phyloP scores from a whole-genome alignment of 805 yeast genomes.

The Candida alai region DNA sequence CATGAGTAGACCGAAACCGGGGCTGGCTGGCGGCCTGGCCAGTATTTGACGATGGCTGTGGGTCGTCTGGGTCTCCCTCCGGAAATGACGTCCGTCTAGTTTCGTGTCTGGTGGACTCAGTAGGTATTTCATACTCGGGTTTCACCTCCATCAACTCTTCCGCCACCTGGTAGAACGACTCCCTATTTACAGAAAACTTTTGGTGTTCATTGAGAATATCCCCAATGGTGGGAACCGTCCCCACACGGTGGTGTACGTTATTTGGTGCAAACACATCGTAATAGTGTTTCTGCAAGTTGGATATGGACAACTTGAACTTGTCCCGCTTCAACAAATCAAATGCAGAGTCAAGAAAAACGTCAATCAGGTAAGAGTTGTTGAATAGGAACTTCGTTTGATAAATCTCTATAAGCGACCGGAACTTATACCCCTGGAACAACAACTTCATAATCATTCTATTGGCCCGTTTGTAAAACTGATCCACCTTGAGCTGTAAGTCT shows the following conservation, averaged over 20 bases:
- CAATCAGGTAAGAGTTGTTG: slow-evolving; percentile 47
- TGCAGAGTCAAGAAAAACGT: slow-evolving; percentile 49
- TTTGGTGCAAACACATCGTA: slow-evolving; percentile 12
- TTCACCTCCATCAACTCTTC: slow-evolving; percentile 44
- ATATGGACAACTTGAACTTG: slow-evolving; percentile 26
- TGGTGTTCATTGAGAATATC: slow-evolving; percentile 15
- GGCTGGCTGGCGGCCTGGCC: background rate
- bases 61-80: background rate
- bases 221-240: slow-evolving; percentile 5
- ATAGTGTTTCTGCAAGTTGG: slow-evolving; percentile 24
- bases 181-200: slow-evolving; percentile 39
- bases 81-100: slow-evolving; percentile 25
- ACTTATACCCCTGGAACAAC: slow-evolving; percentile 56
- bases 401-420: slow-evolving; percentile 43
- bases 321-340: slow-evolving; percentile 50
- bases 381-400: slow-evolving; percentile 59
- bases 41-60: slow-evolving; percentile 1
- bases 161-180: slow-evolving; percentile 42
- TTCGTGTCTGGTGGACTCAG: background rate
- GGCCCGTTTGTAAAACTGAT: slow-evolving; percentile 62
- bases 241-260: slow-evolving; percentile 5
- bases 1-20: background rate
- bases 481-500: slow-evolving; percentile 52
- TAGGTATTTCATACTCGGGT: background rate
- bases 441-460: slow-evolving; percentile 57